Evolutionary conservation across 257 asterid species (phyloP), one percentile per base, ranked within the genome.

Genomic region (Solanum pinnatisectum): DNA sequence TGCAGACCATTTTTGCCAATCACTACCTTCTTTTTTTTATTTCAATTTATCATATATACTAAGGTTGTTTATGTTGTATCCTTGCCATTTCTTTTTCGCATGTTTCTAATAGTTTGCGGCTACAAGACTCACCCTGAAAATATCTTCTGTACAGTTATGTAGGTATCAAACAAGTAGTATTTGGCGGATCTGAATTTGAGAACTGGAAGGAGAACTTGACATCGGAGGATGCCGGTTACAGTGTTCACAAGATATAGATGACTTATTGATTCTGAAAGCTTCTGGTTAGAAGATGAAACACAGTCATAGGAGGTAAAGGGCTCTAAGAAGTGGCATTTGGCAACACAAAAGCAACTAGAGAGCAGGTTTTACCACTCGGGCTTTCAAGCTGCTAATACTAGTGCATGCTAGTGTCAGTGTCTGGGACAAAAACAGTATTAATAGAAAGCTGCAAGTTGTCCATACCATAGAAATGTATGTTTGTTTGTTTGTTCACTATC

Each of bases 131-230:
- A 32, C 88, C 49, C 70, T 39, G n/a, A 30, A 30, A 35, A 65
- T 72, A 46, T 52, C 89, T 72, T 88, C n/a, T 78, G 35, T 81
- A 6, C 95, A 97, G 98, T 90, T 95, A 90, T 89, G 87, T 94
- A 7, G 99, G 99, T 49, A 94, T 97, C 85, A 97, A 97, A 93
- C 98, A 95, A 91, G 93, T 97, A 91, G 92, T 90, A 88, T 97
- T 97, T 85, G 99, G 98, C 18, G 98, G 98, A 84, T 90, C 98
- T 65, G 96, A 94, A 87, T 93, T 89, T n/a, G 98, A 91, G 91
- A 93, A 86, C 76, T 97, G 99, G 99, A 93, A 86, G 83, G 99
- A 95, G 83, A 88, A 92, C 92, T 90, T 96, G 91, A 96, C 92
- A 89, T 88, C 98, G 20, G 99, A 97, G 90, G 97, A 92, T 87